A percentile compares a stretch with the other conserved stretches of the same genome.
phyloP scores from a whole-genome alignment of 2,329 filamentous ascomycete species.

The Colletotrichum euphorbiae region DNA sequence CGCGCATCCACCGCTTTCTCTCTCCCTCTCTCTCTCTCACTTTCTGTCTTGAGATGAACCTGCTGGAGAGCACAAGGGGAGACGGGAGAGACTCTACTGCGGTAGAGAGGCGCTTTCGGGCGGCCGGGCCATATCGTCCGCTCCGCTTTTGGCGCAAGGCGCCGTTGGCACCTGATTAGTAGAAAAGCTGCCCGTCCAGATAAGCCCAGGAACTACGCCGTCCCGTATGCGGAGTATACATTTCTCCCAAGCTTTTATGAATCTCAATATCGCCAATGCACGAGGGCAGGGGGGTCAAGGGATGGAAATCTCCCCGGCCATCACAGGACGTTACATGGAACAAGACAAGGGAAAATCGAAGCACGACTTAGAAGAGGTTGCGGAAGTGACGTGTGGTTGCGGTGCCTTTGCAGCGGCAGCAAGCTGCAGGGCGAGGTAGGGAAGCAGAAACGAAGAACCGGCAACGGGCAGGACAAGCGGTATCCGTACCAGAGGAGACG shows the following conservation, averaged over 20 bases:
- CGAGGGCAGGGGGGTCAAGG: constrained; percentile 19
- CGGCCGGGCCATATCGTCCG: no score
- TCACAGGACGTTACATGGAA: constrained; percentile 18
- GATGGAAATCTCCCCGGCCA: background rate
- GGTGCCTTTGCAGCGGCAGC: constrained; percentile 26
- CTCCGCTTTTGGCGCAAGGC: constrained; percentile 34
- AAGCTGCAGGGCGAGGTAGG: constrained; percentile 7
- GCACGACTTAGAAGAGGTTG: background rate
- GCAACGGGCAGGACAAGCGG: background rate
- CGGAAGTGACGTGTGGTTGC: constrained; percentile 28
- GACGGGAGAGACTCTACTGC: no score
- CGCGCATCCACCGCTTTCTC: constrained; percentile 12
- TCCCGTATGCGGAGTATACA: no score
- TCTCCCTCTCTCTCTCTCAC: no score
- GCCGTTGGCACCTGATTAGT: constrained; percentile 34
- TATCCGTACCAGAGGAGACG: background rate
- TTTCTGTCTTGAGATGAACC: background rate
- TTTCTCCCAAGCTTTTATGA: constrained; percentile 6
- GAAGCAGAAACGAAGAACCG: background rate
- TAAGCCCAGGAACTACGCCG: background rate
- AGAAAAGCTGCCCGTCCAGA: constrained; percentile 22
- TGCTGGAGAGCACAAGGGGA: background rate
- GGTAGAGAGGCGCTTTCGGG: no score
- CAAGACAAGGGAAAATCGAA: background rate
- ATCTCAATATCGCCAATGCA: constrained; percentile 36